Conservation (phyloP, 768 basidiomycete species). For the Russula vinacea region DNA sequence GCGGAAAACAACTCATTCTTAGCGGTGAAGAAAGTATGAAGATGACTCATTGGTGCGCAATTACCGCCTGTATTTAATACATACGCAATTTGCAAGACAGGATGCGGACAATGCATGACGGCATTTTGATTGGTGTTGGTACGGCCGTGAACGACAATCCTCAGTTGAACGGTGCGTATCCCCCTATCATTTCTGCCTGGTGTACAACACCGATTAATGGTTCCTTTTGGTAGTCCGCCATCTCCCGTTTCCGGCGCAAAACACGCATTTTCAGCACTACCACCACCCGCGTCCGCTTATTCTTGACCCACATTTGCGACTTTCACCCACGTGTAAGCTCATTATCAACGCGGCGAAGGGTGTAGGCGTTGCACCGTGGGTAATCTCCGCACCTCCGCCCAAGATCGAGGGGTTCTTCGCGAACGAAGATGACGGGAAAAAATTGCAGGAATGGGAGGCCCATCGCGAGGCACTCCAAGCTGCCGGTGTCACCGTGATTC, state of each 20-base stretch:
- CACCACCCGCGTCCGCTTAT: slow-evolving; percentile 78
- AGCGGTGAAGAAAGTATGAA: slow-evolving; percentile 84
- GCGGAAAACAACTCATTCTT: slow-evolving; percentile 71
- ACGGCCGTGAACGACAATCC: slow-evolving; percentile 92
- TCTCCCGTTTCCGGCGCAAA: slow-evolving; percentile 41
- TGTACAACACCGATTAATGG: slow-evolving; percentile 9
- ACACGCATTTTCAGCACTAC: slow-evolving; percentile 35
- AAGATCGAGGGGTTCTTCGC: slow-evolving; percentile 31
- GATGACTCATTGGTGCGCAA: slow-evolving; percentile 89
- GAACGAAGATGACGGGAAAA: slow-evolving; percentile 25
- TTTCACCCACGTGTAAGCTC: slow-evolving; percentile 65
- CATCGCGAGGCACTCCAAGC: slow-evolving; percentile 46
- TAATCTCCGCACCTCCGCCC: slow-evolving; percentile 49
- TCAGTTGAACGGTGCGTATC: slow-evolving; percentile 76
- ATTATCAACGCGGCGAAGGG: slow-evolving; percentile 59
- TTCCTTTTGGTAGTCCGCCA: slow-evolving; percentile 46
- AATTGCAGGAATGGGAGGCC: slow-evolving; percentile 36
- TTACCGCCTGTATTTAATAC: not conserved
- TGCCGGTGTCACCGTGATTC: slow-evolving; percentile 66
- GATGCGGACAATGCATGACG: slow-evolving; percentile 91
- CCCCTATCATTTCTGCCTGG: slow-evolving; percentile 4
- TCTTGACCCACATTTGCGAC: slow-evolving; percentile 71
- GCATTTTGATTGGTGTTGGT: slow-evolving; percentile 85
- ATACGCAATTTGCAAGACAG: slow-evolving; percentile 41
- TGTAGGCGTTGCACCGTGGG: slow-evolving; percentile 66